A percentile compares a stretch with the other conserved stretches of the same genome.
phyloP scores from a whole-genome alignment of 495 filamentous ascomycete genomes.

The Jackrogersella minutella region DNA sequence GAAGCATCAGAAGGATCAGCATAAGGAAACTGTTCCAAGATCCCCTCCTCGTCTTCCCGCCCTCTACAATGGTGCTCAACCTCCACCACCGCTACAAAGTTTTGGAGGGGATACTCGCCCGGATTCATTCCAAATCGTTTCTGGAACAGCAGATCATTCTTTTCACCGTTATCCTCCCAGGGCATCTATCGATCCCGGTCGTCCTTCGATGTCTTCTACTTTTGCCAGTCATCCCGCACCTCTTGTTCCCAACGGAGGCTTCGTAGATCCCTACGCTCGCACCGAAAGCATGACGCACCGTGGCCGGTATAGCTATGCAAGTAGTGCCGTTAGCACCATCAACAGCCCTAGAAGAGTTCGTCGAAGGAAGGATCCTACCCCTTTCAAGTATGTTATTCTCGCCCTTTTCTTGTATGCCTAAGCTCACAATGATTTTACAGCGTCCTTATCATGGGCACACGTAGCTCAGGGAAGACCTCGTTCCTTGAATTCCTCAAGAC shows the following conservation, averaged over 20 bases:
- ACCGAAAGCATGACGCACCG: constrained; percentile 97
- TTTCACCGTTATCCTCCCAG: constrained; percentile 42
- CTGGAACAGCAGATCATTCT: constrained; percentile 57
- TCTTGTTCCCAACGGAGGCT: constrained; percentile 62
- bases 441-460: constrained; percentile 87
- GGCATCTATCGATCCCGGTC: constrained; percentile 47
- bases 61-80: constrained; percentile 66
- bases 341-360: constrained; percentile 93
- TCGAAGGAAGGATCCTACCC: constrained; percentile 94
- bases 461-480: constrained; percentile 91
- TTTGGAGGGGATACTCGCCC: constrained; percentile 77
- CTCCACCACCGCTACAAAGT: constrained; percentile 68
- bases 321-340: constrained; percentile 87
- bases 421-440: constrained; percentile 56
- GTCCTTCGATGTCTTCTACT: constrained; percentile 55
- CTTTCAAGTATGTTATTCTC: constrained; percentile 85
- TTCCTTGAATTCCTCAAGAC: constrained; percentile 95
- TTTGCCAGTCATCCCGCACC: constrained; percentile 53
- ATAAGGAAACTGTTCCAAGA: constrained; percentile 71
- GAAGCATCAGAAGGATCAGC: constrained; percentile 71
- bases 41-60: constrained; percentile 82
- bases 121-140: constrained; percentile 70
- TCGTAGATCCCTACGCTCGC: constrained; percentile 78
- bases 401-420: neutral
- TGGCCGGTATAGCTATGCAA: constrained; percentile 96